A percentile compares a stretch with the other conserved stretches of the same genome.
phyloP scores from a whole-genome alignment of 352 stramenopile species.

The Phytophthora megakarya region DNA sequence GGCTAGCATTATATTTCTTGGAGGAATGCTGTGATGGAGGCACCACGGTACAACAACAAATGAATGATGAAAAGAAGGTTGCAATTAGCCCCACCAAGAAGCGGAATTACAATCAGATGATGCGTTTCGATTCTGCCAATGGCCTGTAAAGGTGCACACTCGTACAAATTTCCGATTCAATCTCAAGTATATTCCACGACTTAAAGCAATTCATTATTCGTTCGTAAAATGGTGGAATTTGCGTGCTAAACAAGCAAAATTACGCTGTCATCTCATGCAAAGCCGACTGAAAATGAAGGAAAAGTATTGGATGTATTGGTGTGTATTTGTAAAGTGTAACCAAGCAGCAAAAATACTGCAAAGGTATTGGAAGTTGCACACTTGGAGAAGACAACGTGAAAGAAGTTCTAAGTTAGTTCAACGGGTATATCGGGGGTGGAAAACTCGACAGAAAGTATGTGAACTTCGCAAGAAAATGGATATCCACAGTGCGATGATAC shows the following conservation, averaged over 20 bases:
- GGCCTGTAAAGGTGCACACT: slow-evolving; percentile 5
- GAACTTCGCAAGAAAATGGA: slow-evolving; percentile 10
- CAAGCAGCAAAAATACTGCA: slow-evolving; percentile 10
- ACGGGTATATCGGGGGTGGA: slow-evolving; percentile 17
- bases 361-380: slow-evolving; percentile 11
- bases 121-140: slow-evolving; percentile 13
- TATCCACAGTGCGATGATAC: slow-evolving; percentile 12
- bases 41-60: too few relatives aligned
- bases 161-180: slow-evolving; percentile 7
- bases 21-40: too few relatives aligned
- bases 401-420: background rate
- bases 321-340: slow-evolving; percentile 5
- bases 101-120: too few relatives aligned
- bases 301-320: slow-evolving; percentile 12
- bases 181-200: slow-evolving; percentile 12
- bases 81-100: too few relatives aligned
- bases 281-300: too few relatives aligned
- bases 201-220: slow-evolving; percentile 14
- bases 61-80: too few relatives aligned
- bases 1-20: too few relatives aligned
- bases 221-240: slow-evolving; percentile 22
- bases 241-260: slow-evolving; percentile 14
- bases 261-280: slow-evolving; percentile 17
- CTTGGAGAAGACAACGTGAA: slow-evolving; percentile 4
- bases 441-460: slow-evolving; percentile 2